Base-by-base conservation (phyloP, 106 monocot species). In the Vanilla planifolia region DNA sequence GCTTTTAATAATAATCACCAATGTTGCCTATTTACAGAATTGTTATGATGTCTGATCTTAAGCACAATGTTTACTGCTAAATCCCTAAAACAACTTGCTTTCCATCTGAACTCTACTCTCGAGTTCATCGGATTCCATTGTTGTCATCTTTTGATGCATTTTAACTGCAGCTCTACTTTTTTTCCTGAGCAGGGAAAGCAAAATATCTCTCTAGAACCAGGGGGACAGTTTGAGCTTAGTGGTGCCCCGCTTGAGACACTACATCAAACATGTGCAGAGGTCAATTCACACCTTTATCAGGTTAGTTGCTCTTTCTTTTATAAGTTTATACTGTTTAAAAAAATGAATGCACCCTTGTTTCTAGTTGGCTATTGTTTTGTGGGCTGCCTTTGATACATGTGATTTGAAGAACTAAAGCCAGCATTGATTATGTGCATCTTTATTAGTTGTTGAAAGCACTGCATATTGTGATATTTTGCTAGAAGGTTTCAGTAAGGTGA, bases 231-330 rank as follows among this genome's bases (percentile, higher is more conserved):
- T 86, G 95, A 96, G 69, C 90, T 96, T 34, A 96, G 95, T 75
- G 95, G 95, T 27, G 95, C 95, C 48, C 95, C 95, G 11, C 79
- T 96, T 63, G 95, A 96, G 65, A 96, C 89, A 39, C 58, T 96
- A 25, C 95, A 96, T 73, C 95, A 96, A 61, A 96, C 95, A 34
- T 87, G 95, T 79, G 95, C 95, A 53, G 95, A 96, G 70, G 90
- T 96, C 62, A 96, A 96, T 74, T 90, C 95, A 66, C 95, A 96
- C 56, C 86, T 96, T 71, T 90, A 96, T 64, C 95, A 96, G 90
- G 95, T 96, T 30, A 65, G 57, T 53, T 20, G 13, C 26, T 26
- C 23, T 27, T 20, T 57, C 20, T 35, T 35, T 57, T 32, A 32
- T 22, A 53, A 48, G 2, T 48, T 48, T 48, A 26, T 23, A 23